phyloP scores from a whole-genome alignment of 805 yeast genomes.

The Scheffersomyces ergatensis region DNA sequence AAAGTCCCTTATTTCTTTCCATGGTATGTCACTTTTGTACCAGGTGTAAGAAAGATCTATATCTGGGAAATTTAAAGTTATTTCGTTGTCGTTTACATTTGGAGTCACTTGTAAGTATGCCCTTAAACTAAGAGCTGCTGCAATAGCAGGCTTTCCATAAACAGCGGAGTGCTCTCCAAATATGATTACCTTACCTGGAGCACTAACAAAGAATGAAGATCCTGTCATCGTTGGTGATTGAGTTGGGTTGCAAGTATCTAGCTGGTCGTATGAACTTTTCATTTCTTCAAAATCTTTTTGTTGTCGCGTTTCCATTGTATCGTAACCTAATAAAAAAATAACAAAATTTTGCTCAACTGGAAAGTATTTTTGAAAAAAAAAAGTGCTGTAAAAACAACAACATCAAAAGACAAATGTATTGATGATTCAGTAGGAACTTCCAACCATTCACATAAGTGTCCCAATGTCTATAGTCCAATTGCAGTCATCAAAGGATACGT shows the following conservation, averaged over 20 bases:
- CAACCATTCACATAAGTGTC: too few species aligned
- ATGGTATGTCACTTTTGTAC: constrained; percentile 61
- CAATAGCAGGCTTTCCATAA: constrained; percentile 89
- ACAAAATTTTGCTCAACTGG: too few species aligned
- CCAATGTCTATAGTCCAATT: too few species aligned
- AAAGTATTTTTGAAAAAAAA: too few species aligned
- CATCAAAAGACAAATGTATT: neutral
- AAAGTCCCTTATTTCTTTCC: constrained; percentile 37
- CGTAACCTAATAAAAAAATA: too few species aligned
- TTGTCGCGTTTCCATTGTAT: too few species aligned
- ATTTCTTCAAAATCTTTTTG: too few species aligned
- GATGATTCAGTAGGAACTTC: neutral
- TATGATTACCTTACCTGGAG: constrained; percentile 95
- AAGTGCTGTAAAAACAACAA: neutral
- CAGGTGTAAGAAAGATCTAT: constrained; percentile 65
- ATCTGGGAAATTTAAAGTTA: constrained; percentile 79
- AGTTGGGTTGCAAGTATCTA: too few species aligned
- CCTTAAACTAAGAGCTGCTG: constrained; percentile 87
- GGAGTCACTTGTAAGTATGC: constrained; percentile 72
- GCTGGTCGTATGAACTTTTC: too few species aligned
- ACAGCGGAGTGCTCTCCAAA: constrained; percentile 98
- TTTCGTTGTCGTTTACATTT: constrained; percentile 35
- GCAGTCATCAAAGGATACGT: too few species aligned
- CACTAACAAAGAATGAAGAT: constrained; percentile 68
- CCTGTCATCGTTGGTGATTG: neutral